Evolutionary conservation across 345 rosid genomes (phyloP).

Genomic region (Dipteronia sinensis): DNA sequence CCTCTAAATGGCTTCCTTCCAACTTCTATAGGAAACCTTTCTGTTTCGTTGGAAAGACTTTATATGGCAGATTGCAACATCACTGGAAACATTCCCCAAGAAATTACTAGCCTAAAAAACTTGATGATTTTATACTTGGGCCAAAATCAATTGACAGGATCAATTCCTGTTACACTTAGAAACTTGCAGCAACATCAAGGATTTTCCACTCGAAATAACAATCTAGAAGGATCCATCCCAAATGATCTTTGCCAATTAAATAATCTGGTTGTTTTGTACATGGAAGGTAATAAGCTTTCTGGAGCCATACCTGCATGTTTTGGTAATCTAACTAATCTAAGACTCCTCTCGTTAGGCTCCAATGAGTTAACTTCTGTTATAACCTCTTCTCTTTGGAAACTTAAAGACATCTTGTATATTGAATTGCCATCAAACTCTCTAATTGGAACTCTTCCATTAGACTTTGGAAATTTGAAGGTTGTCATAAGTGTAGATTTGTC

Average conservation of each 20-base stretch:
- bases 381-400: constrained; percentile 13
- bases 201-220: neutral
- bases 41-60: neutral
- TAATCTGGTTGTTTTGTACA: neutral
- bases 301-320: constrained; percentile 15
- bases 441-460: neutral
- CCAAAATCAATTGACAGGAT: constrained; percentile 12
- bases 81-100: constrained; percentile 19
- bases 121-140: neutral
- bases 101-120: constrained; percentile 8
- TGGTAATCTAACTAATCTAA: constrained; percentile 1
- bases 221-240: constrained; percentile 12
- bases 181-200: neutral
- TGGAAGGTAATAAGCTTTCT: constrained; percentile 6
- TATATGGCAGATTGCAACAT: neutral
- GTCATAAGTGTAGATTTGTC: neutral
- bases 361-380: constrained; percentile 6
- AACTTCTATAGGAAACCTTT: constrained; percentile 6
- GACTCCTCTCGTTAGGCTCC: neutral
- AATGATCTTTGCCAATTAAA: constrained; percentile 3
- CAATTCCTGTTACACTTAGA: constrained; percentile 15
- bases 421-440: neutral
- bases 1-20: constrained; percentile 18
- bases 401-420: neutral
- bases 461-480: neutral